A percentile compares a stretch with the other conserved stretches of the same genome.
These are phyloP conservation scores for Sporothrix humicola DNA, from an alignment of 2,329 filamentous ascomycete genomes.

Conservation along the genomic window DNA sequence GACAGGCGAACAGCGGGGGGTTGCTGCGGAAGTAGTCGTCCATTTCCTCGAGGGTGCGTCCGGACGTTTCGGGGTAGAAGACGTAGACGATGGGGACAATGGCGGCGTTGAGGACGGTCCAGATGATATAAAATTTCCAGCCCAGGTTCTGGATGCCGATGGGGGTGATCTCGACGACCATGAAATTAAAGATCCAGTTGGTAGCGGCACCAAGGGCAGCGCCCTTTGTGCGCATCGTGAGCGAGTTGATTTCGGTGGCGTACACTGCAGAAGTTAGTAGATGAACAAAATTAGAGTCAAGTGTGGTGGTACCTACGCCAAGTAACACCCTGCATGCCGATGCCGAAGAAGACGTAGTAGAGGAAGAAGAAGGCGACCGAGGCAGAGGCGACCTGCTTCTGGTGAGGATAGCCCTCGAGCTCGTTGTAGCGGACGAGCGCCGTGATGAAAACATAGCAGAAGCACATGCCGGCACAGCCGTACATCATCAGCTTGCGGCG, in stretches of 20 bases:
- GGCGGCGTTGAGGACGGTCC: slow-evolving; percentile 57
- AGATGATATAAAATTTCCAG: slow-evolving; percentile 62
- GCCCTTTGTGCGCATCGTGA: slow-evolving; percentile 60
- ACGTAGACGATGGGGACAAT: slow-evolving; percentile 60
- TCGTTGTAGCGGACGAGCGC: slow-evolving; percentile 59
- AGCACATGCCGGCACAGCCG: slow-evolving; percentile 59
- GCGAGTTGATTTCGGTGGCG: slow-evolving; percentile 61
- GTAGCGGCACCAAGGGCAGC: slow-evolving; percentile 61
- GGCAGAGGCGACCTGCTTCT: slow-evolving; percentile 44
- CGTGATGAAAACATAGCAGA: slow-evolving; percentile 43
- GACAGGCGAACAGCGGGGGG: slow-evolving; percentile 6
- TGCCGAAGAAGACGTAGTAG: slow-evolving; percentile 59
- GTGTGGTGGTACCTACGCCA: slow-evolving; percentile 49
- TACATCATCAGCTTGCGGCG: slow-evolving; percentile 45
- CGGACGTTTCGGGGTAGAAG: slow-evolving; percentile 60
- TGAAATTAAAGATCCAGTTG: slow-evolving; percentile 50
- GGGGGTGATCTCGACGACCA: slow-evolving; percentile 68
- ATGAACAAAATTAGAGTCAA: too few species aligned
- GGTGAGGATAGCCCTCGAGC: slow-evolving; percentile 43
- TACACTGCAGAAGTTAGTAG: slow-evolving; percentile 46
- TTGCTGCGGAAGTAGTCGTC: slow-evolving; percentile 62
- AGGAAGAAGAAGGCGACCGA: slow-evolving; percentile 53
- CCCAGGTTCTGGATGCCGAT: slow-evolving; percentile 59
- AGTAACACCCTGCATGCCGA: slow-evolving; percentile 60
- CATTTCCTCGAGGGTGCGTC: slow-evolving; percentile 68